These are phyloP conservation scores for Cystofilobasidium bisporidii DNA, from an alignment of 768 basidiomycete species.

Conservation along the genomic window DNA sequence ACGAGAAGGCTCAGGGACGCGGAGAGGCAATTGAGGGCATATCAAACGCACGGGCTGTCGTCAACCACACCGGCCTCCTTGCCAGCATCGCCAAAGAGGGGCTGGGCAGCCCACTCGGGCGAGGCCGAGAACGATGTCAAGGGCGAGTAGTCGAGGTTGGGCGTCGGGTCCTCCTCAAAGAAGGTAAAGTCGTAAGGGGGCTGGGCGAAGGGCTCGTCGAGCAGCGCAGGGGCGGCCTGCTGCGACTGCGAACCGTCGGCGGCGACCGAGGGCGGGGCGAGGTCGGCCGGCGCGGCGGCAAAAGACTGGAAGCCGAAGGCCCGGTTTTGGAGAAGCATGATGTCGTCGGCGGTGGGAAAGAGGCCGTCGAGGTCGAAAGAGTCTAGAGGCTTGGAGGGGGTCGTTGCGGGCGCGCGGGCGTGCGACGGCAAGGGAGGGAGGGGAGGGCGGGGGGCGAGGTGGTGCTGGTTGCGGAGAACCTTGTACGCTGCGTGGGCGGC, in stretches of 20 bases:
- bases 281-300: background rate
- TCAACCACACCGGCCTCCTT: slow-evolving; percentile 22
- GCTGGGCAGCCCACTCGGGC: slow-evolving; percentile 15
- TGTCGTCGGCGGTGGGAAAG: slow-evolving; percentile 4
- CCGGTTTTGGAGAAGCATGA: slow-evolving; percentile 18
- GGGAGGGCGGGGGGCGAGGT: background rate
- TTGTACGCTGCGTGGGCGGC: slow-evolving; percentile 12
- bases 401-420: slow-evolving; percentile 7
- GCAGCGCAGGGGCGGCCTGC: background rate
- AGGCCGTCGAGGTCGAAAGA: slow-evolving; percentile 16
- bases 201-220: slow-evolving; percentile 7
- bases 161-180: slow-evolving; percentile 22
- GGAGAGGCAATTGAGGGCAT: background rate
- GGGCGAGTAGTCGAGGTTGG: slow-evolving; percentile 27
- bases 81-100: slow-evolving; percentile 25
- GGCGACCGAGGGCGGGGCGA: background rate
- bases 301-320: slow-evolving; percentile 25
- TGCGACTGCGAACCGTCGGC: background rate
- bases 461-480: slow-evolving; percentile 12
- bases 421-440: slow-evolving; percentile 5
- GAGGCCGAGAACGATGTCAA: slow-evolving; percentile 25
- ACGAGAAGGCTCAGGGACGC: too few species aligned
- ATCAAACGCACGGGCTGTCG: slow-evolving; percentile 23
- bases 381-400: slow-evolving; percentile 2
- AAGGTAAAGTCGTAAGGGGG: slow-evolving; percentile 2